Evolutionary conservation across 345 rosid genomes (phyloP), one percentile per base, ranked within the genome.

Genomic region (Melastoma malabathricum): DNA sequence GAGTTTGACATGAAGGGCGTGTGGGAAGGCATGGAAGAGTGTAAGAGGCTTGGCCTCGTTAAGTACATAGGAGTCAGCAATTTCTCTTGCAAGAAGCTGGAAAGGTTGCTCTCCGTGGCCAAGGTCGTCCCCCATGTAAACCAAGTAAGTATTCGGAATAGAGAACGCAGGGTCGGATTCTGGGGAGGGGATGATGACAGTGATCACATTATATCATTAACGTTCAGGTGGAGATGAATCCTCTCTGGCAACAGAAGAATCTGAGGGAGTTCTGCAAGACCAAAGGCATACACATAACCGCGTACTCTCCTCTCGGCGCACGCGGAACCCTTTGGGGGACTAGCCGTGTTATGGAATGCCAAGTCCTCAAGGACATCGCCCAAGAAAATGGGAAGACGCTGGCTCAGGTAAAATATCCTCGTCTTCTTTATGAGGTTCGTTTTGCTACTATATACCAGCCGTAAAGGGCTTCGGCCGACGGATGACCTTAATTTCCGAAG

Each of bases 1-100:
- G 57, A 50, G 3, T 18, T 69, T 13, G 68, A 74, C 50, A 58
- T 3, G 48, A 47, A 29, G 51, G 41, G 41, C 41, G 41, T 34
- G 15, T 73, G 79, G 76, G 60, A 57, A 52, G 73, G 67, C 50
- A 75, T 71, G 73, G 79, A 79, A 39, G 75, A 70, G 47, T 66
- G 79, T 13, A 49, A 56, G 18, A 54, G 2, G 17, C 51, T 69
- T 10, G 76, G 74, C 17, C 56, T 72, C 13, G 58, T 69, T 2
- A 69, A 69, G 51, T 62, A 53, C 13, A 66, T 68, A n/a, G 80
- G 78, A 13, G 76, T 72, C 0, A 62, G 75, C 63, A 75, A 75
- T 51, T 78, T 70, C 12, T 48, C 68, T 0, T 17, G 60, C 50
- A 64, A 66, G 47, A 75, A 75, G 44, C 62, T 79, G n/a, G 55